Evolutionary conservation across 2,329 filamentous ascomycete species (phyloP), one percentile per base, ranked within the genome.

Genomic region (Botrytis aclada): DNA sequence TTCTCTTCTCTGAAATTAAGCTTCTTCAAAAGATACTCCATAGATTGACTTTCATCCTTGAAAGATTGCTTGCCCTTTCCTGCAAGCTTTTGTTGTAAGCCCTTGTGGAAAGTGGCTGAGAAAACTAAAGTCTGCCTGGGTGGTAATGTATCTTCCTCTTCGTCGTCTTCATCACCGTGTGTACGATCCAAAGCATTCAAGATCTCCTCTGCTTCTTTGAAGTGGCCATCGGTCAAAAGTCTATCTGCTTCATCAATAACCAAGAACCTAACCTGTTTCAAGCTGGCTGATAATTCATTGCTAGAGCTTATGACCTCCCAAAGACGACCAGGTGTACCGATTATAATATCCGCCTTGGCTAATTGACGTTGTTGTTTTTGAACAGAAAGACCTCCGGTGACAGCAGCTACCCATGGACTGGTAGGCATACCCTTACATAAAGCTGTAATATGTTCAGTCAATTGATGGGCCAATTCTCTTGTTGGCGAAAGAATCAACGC

Each of bases 161-260:
- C 83, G 45, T 84, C 82, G 12, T 86, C 82, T 9, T 85, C 83
- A 0, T 84, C 81, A 10, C 86, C 85, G 34, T 87, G 85, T 56
- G 87, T 84, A 41, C 90, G 87, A 79, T 98, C 94, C 16, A 99
- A 84, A 0, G 93, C 89, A 72, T 90, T 90, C 25, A 99, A 83
- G 34, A 99, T 97, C 72, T 97, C 92, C 77, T 95, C 92, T 7
- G 95, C 90, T 81, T 99, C 96, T 82, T 98, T 95, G 84, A 97
- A 99, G 80, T 98, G 93, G 0, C 96, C 96, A 77, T 97, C 93
- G 70, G 94, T 96, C 74, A 99, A 87, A 29, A 99, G 85, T 70
- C 96, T 88, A 84, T 99, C 96, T 0, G 96, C 96, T 82, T 99
- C 96, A 78, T 99, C 96, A 1, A 99, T 87, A 0, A 98, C 94